Conservation (phyloP, 2,329 filamentous ascomycete genomes). For the Ustilaginoidea virens region DNA sequence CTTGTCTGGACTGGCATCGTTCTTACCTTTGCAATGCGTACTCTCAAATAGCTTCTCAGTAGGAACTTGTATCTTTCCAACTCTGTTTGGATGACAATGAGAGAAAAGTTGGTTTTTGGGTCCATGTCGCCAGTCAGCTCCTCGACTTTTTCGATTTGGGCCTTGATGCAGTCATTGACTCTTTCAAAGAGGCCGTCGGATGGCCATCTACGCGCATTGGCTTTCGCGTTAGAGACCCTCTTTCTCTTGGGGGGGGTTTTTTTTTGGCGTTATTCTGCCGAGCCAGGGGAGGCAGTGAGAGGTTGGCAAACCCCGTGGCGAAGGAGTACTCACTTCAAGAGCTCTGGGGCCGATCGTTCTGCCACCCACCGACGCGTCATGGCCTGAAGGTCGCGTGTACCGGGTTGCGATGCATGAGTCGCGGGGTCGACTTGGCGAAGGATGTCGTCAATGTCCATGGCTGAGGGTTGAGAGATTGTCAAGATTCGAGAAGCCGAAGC, state of each 20-base stretch:
- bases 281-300: too few species aligned
- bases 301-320: too few species aligned
- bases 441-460: conserved; percentile 71
- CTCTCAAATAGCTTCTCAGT: conserved; percentile 65
- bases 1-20: too few species aligned
- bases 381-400: conserved; percentile 66
- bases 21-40: conserved; percentile 70
- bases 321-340: conserved; percentile 65
- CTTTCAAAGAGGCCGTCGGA: conserved; percentile 65
- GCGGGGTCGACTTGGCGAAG: conserved; percentile 55
- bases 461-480: neutral
- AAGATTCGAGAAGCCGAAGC: too few species aligned
- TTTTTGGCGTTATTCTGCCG: too few species aligned
- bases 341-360: conserved; percentile 75
- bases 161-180: conserved; percentile 55
- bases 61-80: conserved; percentile 89
- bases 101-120: conserved; percentile 77
- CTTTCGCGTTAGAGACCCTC: too few species aligned
- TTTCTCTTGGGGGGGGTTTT: too few species aligned
- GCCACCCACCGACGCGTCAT: conserved; percentile 88
- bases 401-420: conserved; percentile 35
- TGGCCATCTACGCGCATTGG: conserved; percentile 39
- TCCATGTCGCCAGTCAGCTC: conserved; percentile 74
- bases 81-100: conserved; percentile 94
- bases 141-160: conserved; percentile 57